Base-by-base conservation (phyloP, 495 filamentous ascomycete genomes). In the Jackrogersella minutella region DNA sequence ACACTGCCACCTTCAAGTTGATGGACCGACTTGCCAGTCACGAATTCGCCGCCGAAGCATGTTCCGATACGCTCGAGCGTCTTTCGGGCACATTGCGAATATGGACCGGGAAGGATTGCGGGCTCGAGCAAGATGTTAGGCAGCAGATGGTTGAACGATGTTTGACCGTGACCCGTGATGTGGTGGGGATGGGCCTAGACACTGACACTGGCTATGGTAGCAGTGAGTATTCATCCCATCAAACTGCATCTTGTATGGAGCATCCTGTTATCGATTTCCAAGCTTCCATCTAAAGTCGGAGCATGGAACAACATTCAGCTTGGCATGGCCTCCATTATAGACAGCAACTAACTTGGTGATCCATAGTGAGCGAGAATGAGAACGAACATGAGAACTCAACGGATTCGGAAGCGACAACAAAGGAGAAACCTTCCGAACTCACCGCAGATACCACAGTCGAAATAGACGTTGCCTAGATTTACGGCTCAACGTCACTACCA, bases 1-100 rank as follows among this genome's bases (percentile, higher is more conserved):
- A 91, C 47, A 86, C 89, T 0, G 86, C 92, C 0, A 86, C 87
- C 14, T 93, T 89, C 75, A 87, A 88, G 58, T 73, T 96, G 9
- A 86, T 95, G 70, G 85, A 86, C 44, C 74, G 83, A 4, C 76
- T 84, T 2, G 78, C 80, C 9, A 81, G 82, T 21, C 86, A 89
- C 46, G 79, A 86, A 40, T 82, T 82, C 44, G 80, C 78, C 0
- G 72, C 78, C 11, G 80, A 81, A 43, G 75, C 74, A 17, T 85
- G 80, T 30, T 56, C 68, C n/a, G 66, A 71, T 8, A 73, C 78
- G 1, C 72, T 88, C 5, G 86, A 88, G 71, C 75, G 75, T 22
- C 70, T 86, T 3, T 84, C 85, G 0, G 85, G 80, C 1, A 78
- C 68, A 16, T 66, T 88, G 41, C 73, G 86, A 17, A 81, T 83